Conservation (phyloP, 2,329 filamentous ascomycete genomes). For the Aspergillus unguis region DNA sequence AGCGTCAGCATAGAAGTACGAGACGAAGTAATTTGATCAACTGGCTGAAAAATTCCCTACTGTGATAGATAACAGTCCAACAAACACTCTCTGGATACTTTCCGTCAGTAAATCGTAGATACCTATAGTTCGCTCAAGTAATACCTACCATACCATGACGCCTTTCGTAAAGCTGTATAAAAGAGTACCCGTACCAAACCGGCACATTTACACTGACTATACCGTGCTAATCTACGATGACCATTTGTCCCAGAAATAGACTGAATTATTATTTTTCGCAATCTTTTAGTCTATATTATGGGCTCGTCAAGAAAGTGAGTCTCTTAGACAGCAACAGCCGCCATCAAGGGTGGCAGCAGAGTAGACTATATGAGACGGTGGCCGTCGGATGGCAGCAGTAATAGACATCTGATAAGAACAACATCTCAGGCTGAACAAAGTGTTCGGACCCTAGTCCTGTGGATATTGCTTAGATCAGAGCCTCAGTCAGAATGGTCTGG, state of each 20-base stretch:
- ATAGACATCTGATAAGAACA: too few species aligned
- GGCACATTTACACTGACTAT: conserved; percentile 10
- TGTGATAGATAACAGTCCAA: too few species aligned
- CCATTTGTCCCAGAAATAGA: too few species aligned
- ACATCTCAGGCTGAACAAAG: too few species aligned
- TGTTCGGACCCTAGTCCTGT: too few species aligned
- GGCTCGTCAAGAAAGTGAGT: not conserved
- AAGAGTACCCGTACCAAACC: conserved; percentile 11
- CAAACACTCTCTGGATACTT: too few species aligned
- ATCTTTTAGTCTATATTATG: not conserved
- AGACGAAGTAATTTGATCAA: too few species aligned
- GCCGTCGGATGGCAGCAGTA: too few species aligned
- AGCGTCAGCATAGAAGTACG: not conserved
- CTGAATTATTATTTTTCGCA: too few species aligned
- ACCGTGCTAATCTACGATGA: not conserved
- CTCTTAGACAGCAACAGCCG: conserved; percentile 5
- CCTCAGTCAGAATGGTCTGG: not conserved
- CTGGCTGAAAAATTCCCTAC: not conserved
- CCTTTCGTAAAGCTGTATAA: not conserved
- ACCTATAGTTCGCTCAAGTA: not conserved
- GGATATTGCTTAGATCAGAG: not conserved
- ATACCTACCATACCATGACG: conserved; percentile 3
- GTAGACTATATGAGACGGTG: not conserved
- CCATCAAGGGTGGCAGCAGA: not conserved
- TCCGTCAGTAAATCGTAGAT: too few species aligned